phyloP scores from a whole-genome alignment of 768 basidiomycete genomes.

The Suillus hirtellus region DNA sequence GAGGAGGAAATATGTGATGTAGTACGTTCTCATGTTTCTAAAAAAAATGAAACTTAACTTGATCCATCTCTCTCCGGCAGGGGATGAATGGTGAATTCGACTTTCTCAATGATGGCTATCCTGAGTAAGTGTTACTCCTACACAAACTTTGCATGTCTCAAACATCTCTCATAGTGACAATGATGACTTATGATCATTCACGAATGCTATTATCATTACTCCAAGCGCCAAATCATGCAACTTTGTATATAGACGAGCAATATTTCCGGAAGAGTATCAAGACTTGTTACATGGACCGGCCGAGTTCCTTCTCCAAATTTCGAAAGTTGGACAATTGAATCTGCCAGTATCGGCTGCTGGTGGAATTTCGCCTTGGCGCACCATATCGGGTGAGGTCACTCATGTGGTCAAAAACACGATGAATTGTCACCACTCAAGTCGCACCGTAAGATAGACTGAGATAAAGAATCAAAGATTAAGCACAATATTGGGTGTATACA shows the following conservation, averaged over 20 bases:
- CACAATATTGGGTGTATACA: too few relatives aligned
- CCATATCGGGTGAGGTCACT: too few relatives aligned
- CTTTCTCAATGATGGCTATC: constrained; percentile 5
- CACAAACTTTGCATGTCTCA: not conserved
- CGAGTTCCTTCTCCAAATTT: too few relatives aligned
- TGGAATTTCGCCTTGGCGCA: too few relatives aligned
- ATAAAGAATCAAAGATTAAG: too few relatives aligned
- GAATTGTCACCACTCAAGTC: too few relatives aligned
- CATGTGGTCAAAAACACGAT: too few relatives aligned
- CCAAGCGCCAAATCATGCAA: not conserved
- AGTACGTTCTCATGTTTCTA: not conserved
- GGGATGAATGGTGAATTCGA: constrained; percentile 1
- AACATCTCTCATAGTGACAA: not conserved
- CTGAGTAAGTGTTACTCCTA: not conserved
- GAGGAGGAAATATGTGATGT: constrained; percentile 19
- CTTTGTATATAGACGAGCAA: not conserved
- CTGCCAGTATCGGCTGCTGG: too few relatives aligned
- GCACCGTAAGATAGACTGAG: too few relatives aligned
- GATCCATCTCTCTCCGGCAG: not conserved
- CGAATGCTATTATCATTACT: not conserved
- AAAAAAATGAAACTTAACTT: not conserved
- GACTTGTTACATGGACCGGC: not conserved
- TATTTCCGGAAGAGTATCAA: not conserved
- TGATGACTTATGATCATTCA: not conserved
- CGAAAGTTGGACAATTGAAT: too few relatives aligned